Evolutionary conservation across 257 asterid species (phyloP).

Genomic region (Rehmannia glutinosa): DNA sequence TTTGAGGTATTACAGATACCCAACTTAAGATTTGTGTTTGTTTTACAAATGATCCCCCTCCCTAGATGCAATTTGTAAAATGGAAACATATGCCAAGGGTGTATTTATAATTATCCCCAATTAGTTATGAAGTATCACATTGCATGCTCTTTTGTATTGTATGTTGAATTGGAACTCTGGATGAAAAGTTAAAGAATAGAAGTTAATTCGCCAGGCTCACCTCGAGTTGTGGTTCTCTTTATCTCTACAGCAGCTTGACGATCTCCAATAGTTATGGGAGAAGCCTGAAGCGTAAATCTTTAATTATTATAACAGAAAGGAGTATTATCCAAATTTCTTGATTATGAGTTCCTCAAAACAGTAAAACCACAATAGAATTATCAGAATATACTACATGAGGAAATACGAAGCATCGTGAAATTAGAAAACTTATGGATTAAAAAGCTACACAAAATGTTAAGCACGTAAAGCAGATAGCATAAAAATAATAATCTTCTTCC

Average conservation of each 20-base stretch:
- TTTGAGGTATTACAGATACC: neutral
- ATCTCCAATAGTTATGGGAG: slow-evolving; percentile 60
- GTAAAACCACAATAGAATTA: neutral
- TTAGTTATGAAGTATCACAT: neutral
- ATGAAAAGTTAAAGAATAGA: neutral
- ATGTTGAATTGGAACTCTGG: neutral
- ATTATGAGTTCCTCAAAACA: neutral
- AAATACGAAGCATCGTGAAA: neutral
- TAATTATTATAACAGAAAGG: neutral
- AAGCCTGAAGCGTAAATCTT: slow-evolving; percentile 43
- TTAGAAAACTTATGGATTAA: no score
- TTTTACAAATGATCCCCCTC: neutral
- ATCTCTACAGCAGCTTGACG: slow-evolving; percentile 66
- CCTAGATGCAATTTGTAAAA: no score
- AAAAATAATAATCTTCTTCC: no score
- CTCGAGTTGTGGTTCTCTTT: slow-evolving; percentile 79
- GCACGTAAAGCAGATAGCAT: no score
- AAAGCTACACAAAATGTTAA: no score
- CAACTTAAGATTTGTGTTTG: neutral
- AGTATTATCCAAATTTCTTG: neutral
- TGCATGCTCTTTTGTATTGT: neutral
- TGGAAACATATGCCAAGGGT: neutral
- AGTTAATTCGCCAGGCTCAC: slow-evolving; percentile 28
- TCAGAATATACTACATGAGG: no score
- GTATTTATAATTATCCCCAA: no score